Evolutionary conservation across 495 filamentous ascomycete genomes (phyloP).

Genomic region (Neurospora sp.): DNA sequence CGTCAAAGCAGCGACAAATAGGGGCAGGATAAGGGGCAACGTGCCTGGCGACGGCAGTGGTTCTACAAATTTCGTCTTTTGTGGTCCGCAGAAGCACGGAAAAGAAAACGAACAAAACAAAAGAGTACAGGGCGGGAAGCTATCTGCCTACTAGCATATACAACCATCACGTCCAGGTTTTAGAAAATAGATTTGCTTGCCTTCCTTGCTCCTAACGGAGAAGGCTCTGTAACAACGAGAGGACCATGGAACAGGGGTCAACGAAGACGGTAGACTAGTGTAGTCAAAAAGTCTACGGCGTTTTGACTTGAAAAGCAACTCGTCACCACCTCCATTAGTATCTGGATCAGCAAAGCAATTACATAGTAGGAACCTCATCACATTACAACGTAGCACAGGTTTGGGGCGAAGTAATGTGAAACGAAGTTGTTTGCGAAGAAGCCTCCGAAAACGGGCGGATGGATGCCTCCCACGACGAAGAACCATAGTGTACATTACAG

Average conservation of each 20-base stretch:
- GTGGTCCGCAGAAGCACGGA: background rate
- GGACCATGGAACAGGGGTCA: background rate
- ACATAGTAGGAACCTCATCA: background rate
- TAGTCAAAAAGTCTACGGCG: background rate
- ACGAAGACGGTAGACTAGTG: background rate
- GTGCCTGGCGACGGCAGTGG: background rate
- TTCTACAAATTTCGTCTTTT: background rate
- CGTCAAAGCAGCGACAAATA: background rate
- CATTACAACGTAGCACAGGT: background rate
- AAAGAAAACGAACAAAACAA: background rate
- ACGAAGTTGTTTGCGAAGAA: background rate
- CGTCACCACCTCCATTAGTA: background rate
- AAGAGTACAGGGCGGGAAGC: background rate
- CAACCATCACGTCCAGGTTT: background rate
- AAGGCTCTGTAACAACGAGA: background rate
- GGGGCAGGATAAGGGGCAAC: background rate
- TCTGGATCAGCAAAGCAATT: background rate
- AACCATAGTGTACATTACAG: background rate
- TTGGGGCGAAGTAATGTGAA: background rate
- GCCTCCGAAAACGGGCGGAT: background rate
- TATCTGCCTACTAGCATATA: background rate
- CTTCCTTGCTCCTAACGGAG: background rate
- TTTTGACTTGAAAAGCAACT: background rate
- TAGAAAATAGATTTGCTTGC: background rate
- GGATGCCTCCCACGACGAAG: background rate